These are phyloP conservation scores for Coemansia sp. DNA, from an alignment of 192 early-diverging fungal genomes.

Conservation along the genomic window DNA sequence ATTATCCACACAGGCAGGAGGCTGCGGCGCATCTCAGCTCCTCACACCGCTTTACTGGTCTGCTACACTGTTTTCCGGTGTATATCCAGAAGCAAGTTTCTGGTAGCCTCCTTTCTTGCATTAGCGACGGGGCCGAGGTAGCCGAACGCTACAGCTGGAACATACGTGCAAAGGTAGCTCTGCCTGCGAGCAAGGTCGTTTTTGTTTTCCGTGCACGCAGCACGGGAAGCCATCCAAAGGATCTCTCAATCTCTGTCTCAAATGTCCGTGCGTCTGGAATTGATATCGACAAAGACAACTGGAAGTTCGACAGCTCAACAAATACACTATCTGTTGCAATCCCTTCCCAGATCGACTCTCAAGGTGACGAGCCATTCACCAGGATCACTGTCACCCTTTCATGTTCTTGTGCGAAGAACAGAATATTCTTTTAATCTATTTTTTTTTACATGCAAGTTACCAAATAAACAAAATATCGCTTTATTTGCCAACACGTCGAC, in stretches of 20 bases:
- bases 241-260: conserved; percentile 9
- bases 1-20: background rate
- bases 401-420: background rate
- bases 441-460: background rate
- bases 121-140: background rate
- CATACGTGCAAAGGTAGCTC: conserved; percentile 21
- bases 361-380: background rate
- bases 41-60: no score
- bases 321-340: conserved; percentile 8
- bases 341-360: background rate
- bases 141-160: conserved; percentile 18
- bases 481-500: background rate
- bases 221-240: background rate
- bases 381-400: conserved; percentile 2
- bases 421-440: background rate
- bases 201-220: conserved; percentile 20
- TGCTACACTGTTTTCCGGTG: conserved; percentile 1
- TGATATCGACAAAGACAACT: conserved; percentile 1
- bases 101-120: background rate
- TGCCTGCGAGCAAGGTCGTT: background rate
- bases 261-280: conserved; percentile 22
- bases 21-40: no score
- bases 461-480: background rate
- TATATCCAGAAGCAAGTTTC: no score
- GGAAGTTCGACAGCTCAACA: conserved; percentile 10